These are phyloP conservation scores for Diplodia intermedia DNA, from an alignment of 2,329 filamentous ascomycete species.

Conservation along the genomic window DNA sequence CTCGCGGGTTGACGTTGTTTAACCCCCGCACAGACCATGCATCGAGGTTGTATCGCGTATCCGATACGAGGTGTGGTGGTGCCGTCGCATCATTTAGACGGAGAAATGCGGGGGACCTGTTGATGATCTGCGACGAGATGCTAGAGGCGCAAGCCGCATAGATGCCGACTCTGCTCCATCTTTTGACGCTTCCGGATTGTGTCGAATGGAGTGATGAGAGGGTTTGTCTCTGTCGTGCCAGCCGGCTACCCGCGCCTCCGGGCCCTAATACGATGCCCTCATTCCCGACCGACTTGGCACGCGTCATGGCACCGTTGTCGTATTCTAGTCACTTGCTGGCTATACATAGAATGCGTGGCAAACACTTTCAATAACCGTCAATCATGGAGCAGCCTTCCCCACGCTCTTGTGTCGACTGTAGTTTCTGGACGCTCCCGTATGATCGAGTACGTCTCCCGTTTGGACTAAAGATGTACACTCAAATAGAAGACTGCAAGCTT, in stretches of 20 bases:
- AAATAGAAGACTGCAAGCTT: no score
- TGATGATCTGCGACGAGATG: background rate
- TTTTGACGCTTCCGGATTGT: no score
- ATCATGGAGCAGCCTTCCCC: background rate
- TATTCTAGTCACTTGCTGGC: background rate
- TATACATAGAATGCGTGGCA: background rate
- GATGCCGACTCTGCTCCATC: background rate
- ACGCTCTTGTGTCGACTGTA: no score
- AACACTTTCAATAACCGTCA: background rate
- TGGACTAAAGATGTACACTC: no score
- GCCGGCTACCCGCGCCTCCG: background rate
- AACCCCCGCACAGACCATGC: background rate
- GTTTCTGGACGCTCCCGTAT: no score
- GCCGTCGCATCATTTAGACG: background rate
- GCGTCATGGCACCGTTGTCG: background rate
- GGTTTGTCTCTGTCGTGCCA: background rate
- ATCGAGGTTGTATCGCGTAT: conserved; percentile 4
- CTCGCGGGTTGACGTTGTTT: background rate
- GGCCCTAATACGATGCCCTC: background rate
- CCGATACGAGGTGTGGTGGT: conserved; percentile 4
- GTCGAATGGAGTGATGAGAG: no score
- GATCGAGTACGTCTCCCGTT: no score
- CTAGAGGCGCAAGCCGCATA: background rate
- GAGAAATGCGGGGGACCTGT: background rate
- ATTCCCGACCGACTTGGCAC: background rate